Evolutionary conservation across 1,139 yeast genomes (phyloP).

Genomic region (Arxiozyma heterogenica): DNA sequence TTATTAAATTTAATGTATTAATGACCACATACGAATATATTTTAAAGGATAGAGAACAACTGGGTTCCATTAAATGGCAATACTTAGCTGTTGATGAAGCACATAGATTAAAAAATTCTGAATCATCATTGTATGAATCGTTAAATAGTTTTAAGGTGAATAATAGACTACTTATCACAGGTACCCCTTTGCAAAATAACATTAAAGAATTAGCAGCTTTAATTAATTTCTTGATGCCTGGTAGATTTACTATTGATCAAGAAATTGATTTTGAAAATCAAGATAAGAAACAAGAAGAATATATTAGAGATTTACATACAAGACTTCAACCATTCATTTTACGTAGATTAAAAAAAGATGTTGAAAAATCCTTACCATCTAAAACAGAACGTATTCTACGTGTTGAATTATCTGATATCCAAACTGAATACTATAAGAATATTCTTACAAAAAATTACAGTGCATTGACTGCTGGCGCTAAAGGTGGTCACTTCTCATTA

Average conservation of each 20-base stretch:
- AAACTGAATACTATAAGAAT: constrained; percentile 89
- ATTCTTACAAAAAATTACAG: constrained; percentile 84
- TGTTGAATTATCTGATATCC: constrained; percentile 90
- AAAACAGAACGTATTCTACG: constrained; percentile 90
- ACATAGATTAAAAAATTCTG: constrained; percentile 90
- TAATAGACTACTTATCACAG: constrained; percentile 85
- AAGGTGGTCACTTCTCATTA: constrained; percentile 74
- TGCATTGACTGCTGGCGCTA: constrained; percentile 79
- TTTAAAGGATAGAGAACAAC: constrained; percentile 71
- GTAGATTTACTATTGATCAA: constrained; percentile 77
- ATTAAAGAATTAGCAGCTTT: constrained; percentile 92
- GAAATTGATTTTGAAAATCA: constrained; percentile 92
- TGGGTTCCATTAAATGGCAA: constrained; percentile 88
- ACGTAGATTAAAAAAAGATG: constrained; percentile 91
- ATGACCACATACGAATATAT: constrained; percentile 94
- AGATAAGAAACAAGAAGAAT: constrained; percentile 75
- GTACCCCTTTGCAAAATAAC: constrained; percentile 95
- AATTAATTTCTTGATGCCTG: constrained; percentile 94
- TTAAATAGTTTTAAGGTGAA: constrained; percentile 72
- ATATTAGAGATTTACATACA: constrained; percentile 75
- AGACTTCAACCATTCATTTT: constrained; percentile 85
- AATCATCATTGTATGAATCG: constrained; percentile 84
- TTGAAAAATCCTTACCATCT: constrained; percentile 90
- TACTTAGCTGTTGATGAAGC: constrained; percentile 98
- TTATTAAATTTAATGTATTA: constrained; percentile 78